Evolutionary conservation across 2,329 filamentous ascomycete species (phyloP), one percentile per base, ranked within the genome.

Genomic region (Stagonosporopsis chrysanthemi): DNA sequence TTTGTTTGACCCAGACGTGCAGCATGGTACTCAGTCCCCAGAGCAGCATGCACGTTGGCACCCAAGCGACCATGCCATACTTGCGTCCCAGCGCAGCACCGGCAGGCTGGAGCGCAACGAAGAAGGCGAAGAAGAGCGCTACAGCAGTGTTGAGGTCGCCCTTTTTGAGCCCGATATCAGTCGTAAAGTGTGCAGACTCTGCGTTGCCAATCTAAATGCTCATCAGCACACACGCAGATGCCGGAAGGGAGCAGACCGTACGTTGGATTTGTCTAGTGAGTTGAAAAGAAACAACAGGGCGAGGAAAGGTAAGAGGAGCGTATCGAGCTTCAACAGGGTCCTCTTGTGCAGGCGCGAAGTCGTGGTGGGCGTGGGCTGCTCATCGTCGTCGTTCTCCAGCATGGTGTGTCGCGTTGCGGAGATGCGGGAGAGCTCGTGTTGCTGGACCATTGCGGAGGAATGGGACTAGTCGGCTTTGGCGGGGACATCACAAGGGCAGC

Each of bases 151-250:
- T 86, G 52, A 87, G 70, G 63, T 86, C 84, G 35, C 75, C 74
- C n/a, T 79, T 77, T 3, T 73, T 72, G 1, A 84, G 75, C 0
- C 83, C 84, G 24, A 84, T 81, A 62, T 86, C 83, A 38, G 73
- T 69, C 0, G 84, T 86, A 68, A 86, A 87, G 60, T 88, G 83
- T 23, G 85, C 85, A 6, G 81, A 83, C 58, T 84, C 82, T 12
- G 82, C 82, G 72, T 83, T 84, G 52, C 82, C 82, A 56, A 84
- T 81, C 75, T 77, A 36, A 4, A 5, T 8, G 14, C 12, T 15
- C 19, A 36, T 46, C 12, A 52, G 47, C 17, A 31, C 9, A 12
- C 22, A 29, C 14, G 23, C n/a, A 7, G 28, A 9, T 2, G 38
- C 36, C 15, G 24, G n/a, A n/a, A 8, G 6, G 19, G 7, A 11